Evolutionary conservation across 208 protist species (phyloP).

Genomic region (Crithidia bombi): DNA sequence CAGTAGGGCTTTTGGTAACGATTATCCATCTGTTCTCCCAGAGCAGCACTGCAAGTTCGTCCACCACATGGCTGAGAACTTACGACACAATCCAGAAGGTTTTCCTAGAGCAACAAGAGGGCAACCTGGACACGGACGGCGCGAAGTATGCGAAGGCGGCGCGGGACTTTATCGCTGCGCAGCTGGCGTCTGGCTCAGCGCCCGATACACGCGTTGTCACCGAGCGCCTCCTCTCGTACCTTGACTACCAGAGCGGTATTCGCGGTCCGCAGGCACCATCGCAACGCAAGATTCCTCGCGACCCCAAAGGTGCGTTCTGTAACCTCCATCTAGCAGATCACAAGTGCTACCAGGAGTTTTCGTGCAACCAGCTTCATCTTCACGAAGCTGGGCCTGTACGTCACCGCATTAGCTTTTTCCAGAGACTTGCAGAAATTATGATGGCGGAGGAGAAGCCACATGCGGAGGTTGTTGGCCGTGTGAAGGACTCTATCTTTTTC

Average conservation of each 20-base stretch:
- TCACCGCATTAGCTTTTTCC: slow-evolving; percentile 81
- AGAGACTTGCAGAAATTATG: slow-evolving; percentile 69
- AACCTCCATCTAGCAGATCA: slow-evolving; percentile 89
- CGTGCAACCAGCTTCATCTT: slow-evolving; percentile 87
- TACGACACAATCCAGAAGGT: slow-evolving; percentile 85
- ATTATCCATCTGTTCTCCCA: slow-evolving; percentile 75
- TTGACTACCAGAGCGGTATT: slow-evolving; percentile 85
- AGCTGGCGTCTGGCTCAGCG: slow-evolving; percentile 34
- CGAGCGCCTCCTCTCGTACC: slow-evolving; percentile 60
- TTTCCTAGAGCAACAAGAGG: slow-evolving; percentile 69
- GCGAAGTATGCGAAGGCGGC: slow-evolving; percentile 64
- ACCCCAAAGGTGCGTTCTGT: slow-evolving; percentile 89
- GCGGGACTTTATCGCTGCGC: slow-evolving; percentile 47
- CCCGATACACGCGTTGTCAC: slow-evolving; percentile 45
- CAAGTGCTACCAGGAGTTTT: slow-evolving; percentile 89
- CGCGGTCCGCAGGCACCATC: slow-evolving; percentile 76
- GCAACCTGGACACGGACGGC: slow-evolving; percentile 33
- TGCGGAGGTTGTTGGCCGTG: slow-evolving; percentile 61
- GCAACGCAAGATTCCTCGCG: slow-evolving; percentile 79
- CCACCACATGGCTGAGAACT: slow-evolving; percentile 66
- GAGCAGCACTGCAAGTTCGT: slow-evolving; percentile 37
- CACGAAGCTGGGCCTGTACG: slow-evolving; percentile 81
- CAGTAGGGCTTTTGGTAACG: slow-evolving; percentile 83
- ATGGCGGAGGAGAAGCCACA: slow-evolving; percentile 60
- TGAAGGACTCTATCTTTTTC: slow-evolving; percentile 90